Evolutionary conservation across 2,329 filamentous ascomycete species (phyloP), one percentile per base, ranked within the genome.

Genomic region (Ramichloridium luteum): DNA sequence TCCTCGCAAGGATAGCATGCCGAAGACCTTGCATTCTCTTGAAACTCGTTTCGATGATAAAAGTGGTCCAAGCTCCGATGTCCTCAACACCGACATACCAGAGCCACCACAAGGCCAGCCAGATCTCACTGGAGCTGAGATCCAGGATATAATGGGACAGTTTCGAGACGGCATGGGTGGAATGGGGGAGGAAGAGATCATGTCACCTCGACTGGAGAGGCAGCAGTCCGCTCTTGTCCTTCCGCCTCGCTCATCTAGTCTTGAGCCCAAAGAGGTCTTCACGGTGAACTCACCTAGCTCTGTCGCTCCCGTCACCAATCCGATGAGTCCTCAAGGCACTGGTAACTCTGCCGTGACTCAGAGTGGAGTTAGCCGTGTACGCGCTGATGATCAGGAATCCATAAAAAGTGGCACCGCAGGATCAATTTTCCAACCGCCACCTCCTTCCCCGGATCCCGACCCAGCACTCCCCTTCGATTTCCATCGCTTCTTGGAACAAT

Each of bases 81-180:
- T 10, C 27, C 42, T 16, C 30, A 39, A 6, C 37, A 37, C 16
- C 18, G 51, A 53, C 17, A 18, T 51, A 14, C 70, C 72, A 13
- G 76, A 85, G 30, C 55, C 53, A 13, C 49, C 55, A 9, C 47
- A 57, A 25, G 54, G 51, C 4, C 40, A 39, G 1, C 49, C 50
- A 2, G 58, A 60, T 26, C 42, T 44, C 4, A 53, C 51, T 28
- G 71, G 72, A 30, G 74, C 74, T 31, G 90, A 98, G 60, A 94
- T 98, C 38, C 83, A 94, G 58, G 93, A 72, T 53, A 96, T 98
- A 54, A 96, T 98, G 83, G 83, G 84, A 40, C 90, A 96, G 58
- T 96, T 96, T 47, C 77, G 80, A 45, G 76, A 82, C 50, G 74
- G 74, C 30, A 74, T 74, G 16, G 74, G 75, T 31, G 81, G 77